Evolutionary conservation across 163 green algal species (phyloP).

Genomic region (Scenedesmus sp.): DNA sequence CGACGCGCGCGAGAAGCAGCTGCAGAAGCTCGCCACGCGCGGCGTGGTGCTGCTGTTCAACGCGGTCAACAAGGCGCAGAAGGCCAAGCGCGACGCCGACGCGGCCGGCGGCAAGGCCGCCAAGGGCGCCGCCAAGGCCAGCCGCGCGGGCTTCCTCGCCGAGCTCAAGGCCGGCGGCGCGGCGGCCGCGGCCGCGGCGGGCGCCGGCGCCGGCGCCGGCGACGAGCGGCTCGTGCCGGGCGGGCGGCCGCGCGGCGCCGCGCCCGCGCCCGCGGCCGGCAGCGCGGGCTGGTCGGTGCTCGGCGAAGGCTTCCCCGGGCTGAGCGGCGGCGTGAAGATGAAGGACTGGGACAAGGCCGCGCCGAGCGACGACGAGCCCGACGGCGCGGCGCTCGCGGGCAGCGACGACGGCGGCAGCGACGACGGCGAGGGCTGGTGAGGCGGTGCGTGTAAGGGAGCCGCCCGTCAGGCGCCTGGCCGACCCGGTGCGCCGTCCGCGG

Average conservation of each 20-base stretch:
- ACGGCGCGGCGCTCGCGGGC: constrained; percentile 18
- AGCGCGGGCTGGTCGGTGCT: constrained; percentile 80
- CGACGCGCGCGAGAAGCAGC: constrained; percentile 74
- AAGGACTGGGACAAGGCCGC: constrained; percentile 81
- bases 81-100: constrained; percentile 46
- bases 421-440: constrained; percentile 16
- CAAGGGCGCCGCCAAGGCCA: constrained; percentile 52
- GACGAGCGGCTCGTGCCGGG: constrained; percentile 5
- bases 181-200: neutral
- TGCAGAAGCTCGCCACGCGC: constrained; percentile 74
- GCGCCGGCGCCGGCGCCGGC: constrained; percentile 1
- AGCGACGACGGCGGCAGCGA: constrained; percentile 21
- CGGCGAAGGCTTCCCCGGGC: constrained; percentile 71
- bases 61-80: constrained; percentile 81
- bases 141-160: constrained; percentile 68
- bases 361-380: constrained; percentile 6
- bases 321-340: constrained; percentile 69
- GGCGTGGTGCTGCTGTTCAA: constrained; percentile 93
- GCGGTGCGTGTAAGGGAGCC: too few relatives aligned
- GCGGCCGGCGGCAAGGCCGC: neutral
- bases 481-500: too few relatives aligned
- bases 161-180: constrained; percentile 62
- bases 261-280: constrained; percentile 30
- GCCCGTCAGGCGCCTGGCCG: too few relatives aligned
- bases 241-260: neutral